These are phyloP conservation scores for Penicillium polonicum DNA, from an alignment of 2,329 filamentous ascomycete genomes.

Conservation along the genomic window DNA sequence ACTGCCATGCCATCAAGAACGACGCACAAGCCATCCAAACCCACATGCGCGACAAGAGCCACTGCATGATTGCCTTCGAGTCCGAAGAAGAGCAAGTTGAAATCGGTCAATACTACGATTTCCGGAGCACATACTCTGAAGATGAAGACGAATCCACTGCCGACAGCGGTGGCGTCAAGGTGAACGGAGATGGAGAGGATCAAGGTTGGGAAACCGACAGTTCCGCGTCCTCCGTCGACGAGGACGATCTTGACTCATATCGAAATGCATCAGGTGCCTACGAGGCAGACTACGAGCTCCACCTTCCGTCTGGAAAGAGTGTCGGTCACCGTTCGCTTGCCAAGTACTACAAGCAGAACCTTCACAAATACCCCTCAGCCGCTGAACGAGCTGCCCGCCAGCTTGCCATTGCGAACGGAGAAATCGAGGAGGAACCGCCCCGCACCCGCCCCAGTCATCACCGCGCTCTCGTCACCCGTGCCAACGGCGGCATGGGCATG, in stretches of 20 bases:
- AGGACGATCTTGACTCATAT: constrained; percentile 80
- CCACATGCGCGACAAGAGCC: constrained; percentile 94
- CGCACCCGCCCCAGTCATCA: constrained; percentile 40
- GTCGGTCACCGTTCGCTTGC: constrained; percentile 87
- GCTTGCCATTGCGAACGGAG: constrained; percentile 55
- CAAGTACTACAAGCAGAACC: constrained; percentile 88
- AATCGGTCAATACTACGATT: constrained; percentile 96
- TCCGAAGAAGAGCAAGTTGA: constrained; percentile 87
- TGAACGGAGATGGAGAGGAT: constrained; percentile 56
- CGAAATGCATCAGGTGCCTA: constrained; percentile 76
- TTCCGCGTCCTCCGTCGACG: constrained; percentile 81
- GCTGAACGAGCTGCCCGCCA: constrained; percentile 70
- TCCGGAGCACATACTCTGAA: constrained; percentile 92
- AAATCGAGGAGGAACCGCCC: constrained; percentile 49
- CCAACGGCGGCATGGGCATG: constrained; percentile 74
- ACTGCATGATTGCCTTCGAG: constrained; percentile 94
- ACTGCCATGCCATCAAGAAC: constrained; percentile 79
- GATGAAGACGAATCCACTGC: constrained; percentile 60
- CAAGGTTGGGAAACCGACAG: constrained; percentile 97
- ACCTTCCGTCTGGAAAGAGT: constrained; percentile 83
- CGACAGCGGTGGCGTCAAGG: constrained; percentile 63
- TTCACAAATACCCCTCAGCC: constrained; percentile 76
- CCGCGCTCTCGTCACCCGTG: constrained; percentile 62
- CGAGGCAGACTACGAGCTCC: constrained; percentile 89
- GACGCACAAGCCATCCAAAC: constrained; percentile 81